phyloP scores from a whole-genome alignment of 2,329 filamentous ascomycete species.

The Domatiomyces catenatus region DNA sequence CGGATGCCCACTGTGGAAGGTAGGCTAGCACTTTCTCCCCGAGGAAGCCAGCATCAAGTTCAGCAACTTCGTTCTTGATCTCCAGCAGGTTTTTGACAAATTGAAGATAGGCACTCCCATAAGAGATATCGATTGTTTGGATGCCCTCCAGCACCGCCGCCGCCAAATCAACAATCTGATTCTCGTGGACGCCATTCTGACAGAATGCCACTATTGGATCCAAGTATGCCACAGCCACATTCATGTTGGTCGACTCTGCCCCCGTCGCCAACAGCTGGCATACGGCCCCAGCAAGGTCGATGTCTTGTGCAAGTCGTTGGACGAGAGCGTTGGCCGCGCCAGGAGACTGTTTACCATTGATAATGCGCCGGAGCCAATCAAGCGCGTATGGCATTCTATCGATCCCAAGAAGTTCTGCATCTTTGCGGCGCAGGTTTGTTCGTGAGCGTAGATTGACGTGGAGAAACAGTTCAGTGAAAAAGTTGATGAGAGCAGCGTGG shows the following conservation, averaged over 20 bases:
- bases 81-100: slow-evolving; percentile 40
- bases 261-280: slow-evolving; percentile 36
- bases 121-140: slow-evolving; percentile 33
- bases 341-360: slow-evolving; percentile 45
- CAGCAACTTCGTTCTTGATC: slow-evolving; percentile 20
- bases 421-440: slow-evolving; percentile 22
- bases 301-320: slow-evolving; percentile 36
- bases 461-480: slow-evolving; percentile 25
- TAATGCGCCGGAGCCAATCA: slow-evolving; percentile 44
- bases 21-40: slow-evolving; percentile 24
- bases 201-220: slow-evolving; percentile 43
- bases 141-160: slow-evolving; percentile 31
- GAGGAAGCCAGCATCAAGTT: slow-evolving; percentile 20
- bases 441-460: slow-evolving; percentile 22
- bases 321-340: slow-evolving; percentile 42
- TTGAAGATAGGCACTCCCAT: slow-evolving; percentile 33
- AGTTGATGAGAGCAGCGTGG: slow-evolving; percentile 26
- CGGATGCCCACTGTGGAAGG: slow-evolving; percentile 36
- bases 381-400: slow-evolving; percentile 29
- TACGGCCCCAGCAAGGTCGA: slow-evolving; percentile 36
- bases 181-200: slow-evolving; percentile 22
- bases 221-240: slow-evolving; percentile 42
- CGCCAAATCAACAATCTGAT: slow-evolving; percentile 25
- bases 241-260: slow-evolving; percentile 37
- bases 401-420: slow-evolving; percentile 8